These are phyloP conservation scores for Cutaneotrichosporon dermatis DNA, from an alignment of 1,284 basidiomycete species.

Conservation along the genomic window DNA sequence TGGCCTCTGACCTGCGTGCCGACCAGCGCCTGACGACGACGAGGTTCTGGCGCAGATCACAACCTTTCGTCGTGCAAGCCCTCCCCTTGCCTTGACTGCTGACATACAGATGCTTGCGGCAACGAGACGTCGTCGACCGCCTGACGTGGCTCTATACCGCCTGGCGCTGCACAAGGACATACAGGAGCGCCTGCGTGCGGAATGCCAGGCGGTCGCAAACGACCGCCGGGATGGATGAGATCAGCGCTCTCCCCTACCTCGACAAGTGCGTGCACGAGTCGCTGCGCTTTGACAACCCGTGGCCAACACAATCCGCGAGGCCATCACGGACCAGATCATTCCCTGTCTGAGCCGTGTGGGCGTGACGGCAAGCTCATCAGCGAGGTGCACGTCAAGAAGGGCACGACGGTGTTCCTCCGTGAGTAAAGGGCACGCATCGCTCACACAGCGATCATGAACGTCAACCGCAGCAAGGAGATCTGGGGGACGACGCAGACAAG, in stretches of 20 bases:
- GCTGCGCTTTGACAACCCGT: slow-evolving; percentile 62
- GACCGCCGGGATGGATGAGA: slow-evolving; percentile 15
- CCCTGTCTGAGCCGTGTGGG: slow-evolving; percentile 55
- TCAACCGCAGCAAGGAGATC: slow-evolving; percentile 59
- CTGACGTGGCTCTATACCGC: slow-evolving; percentile 69
- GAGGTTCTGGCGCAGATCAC: slow-evolving; percentile 73
- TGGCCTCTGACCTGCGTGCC: slow-evolving; percentile 54
- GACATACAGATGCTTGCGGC: slow-evolving; percentile 51
- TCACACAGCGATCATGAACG: slow-evolving; percentile 50
- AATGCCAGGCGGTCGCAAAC: slow-evolving; percentile 52
- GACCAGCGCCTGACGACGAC: slow-evolving; percentile 59
- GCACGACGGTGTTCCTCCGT: slow-evolving; percentile 43
- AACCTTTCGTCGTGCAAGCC: slow-evolving; percentile 60
- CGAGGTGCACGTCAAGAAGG: slow-evolving; percentile 35
- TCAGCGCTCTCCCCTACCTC: slow-evolving; percentile 55
- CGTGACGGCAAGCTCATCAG: slow-evolving; percentile 46
- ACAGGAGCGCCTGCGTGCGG: slow-evolving; percentile 59
- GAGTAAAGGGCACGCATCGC: slow-evolving; percentile 9
- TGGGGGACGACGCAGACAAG: slow-evolving; percentile 66
- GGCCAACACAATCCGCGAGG: slow-evolving; percentile 60
- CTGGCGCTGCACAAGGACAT: slow-evolving; percentile 57
- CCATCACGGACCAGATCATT: slow-evolving; percentile 57
- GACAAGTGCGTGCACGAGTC: slow-evolving; percentile 65
- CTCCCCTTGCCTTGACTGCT: not conserved
- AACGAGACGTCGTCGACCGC: slow-evolving; percentile 73